These are phyloP conservation scores for Paraphaeosphaeria minitans DNA, from an alignment of 2,329 filamentous ascomycete species.

Conservation along the genomic window DNA sequence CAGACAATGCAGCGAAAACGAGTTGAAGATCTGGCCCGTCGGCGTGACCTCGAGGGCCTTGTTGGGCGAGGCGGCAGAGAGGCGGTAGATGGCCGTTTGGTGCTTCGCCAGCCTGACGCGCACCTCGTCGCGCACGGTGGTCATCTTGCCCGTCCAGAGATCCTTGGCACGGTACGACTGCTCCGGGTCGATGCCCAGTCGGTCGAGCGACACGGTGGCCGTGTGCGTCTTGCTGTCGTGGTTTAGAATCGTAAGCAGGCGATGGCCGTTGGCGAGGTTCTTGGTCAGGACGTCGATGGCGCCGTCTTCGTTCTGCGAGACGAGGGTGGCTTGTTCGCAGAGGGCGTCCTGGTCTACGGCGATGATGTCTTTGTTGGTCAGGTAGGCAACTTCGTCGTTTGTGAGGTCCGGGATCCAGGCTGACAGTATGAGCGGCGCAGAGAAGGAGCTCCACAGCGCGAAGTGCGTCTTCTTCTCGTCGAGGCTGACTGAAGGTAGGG, in stretches of 20 bases:
- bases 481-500: too few relatives aligned
- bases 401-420: conserved; percentile 50
- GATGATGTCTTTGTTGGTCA: conserved; percentile 49
- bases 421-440: conserved; percentile 46
- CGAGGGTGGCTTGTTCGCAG: conserved; percentile 54
- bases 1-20: conserved; percentile 52
- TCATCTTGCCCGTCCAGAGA: conserved; percentile 50
- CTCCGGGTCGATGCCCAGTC: conserved; percentile 44
- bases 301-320: conserved; percentile 51
- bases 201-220: conserved; percentile 41
- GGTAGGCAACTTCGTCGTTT: conserved; percentile 22
- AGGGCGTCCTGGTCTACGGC: conserved; percentile 51
- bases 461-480: conserved; percentile 48
- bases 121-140: conserved; percentile 27
- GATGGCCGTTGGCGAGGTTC: conserved; percentile 54
- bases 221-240: conserved; percentile 40
- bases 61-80: conserved; percentile 31
- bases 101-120: conserved; percentile 43
- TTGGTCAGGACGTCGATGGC: conserved; percentile 55
- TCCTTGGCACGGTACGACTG: conserved; percentile 47
- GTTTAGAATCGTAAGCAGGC: conserved; percentile 56
- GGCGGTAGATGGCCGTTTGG: conserved; percentile 52
- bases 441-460: conserved; percentile 43
- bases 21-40: conserved; percentile 59
- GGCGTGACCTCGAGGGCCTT: conserved; percentile 39